Base-by-base conservation (phyloP, 306 rosid species). In the Vicia sativa region DNA sequence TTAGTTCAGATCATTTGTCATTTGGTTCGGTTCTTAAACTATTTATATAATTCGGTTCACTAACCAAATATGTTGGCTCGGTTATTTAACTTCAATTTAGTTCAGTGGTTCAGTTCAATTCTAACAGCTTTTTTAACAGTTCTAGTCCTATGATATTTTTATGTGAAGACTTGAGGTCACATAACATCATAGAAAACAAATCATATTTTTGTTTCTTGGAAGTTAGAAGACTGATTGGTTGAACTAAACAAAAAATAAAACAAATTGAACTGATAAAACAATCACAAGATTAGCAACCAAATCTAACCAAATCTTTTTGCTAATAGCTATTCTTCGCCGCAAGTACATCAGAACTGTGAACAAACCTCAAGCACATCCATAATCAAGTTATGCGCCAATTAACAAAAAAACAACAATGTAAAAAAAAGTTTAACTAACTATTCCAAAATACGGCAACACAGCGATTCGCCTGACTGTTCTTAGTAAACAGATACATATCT, bases 371-470 rank as follows among this genome's bases (percentile, higher is more conserved):
- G 44, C 81, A 68, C 39, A 34, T 54, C 63, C 70, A 68, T 35
- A 44, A 48, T 31, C 58, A 68, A 68, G 67, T 72, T 53, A 34
- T 25, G 75, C 28, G 15, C 28, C 58, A 54, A 63, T 55, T 26
- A 34, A 69, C 68, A 65, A 18, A 65, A 65, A 34, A 34, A 75
- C 25, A 54, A 42, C 56, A 45, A 41, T 44, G 63, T 35, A 26
- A 69, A 69, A 21, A 21, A 63, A 50, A 14, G 56, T 58, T 59
- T 35, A 34, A 62, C 26, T 11, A 42, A 43, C 74, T 34, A 74
- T 12, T 62, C 65, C 74, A 70, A 74, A 70, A 54, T 4, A 63
- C 67, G 11, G 80, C 62, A 74, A 44, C 61, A 61, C 38, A 48
- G 28, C 78, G 73, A 72, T 73, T 13, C 46, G 14, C 65, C 54